Evolutionary conservation across 345 rosid species (phyloP), one percentile per base, ranked within the genome.

Genomic region (Eucalyptus pumila): DNA sequence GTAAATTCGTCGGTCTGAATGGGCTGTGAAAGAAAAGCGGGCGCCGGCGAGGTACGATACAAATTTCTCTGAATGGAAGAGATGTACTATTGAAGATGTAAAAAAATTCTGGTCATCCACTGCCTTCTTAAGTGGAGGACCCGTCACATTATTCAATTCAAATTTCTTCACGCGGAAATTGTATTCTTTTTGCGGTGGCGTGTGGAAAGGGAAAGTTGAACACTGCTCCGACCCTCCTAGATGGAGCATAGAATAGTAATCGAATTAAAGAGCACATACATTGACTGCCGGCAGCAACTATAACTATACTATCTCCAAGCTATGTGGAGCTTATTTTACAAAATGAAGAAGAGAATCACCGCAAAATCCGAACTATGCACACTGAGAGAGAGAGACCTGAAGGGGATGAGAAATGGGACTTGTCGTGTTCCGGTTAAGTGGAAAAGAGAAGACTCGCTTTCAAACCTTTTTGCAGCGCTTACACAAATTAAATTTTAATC

Each of bases 331-430:
- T n/a, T 7, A 65, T n/a, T 65, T 65, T 65, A 65, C 34, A 26
- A n/a, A 37, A 27, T 10, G 48, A 51, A 88, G 44, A 87, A 80
- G 32, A 80, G 6, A 85, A 40, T 86, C 72, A 95, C 96, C 67
- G 32, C 67, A 27, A 30, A 27, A 62, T 62, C 69, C 8, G 4
- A 89, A 11, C 37, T 14, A 80, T 40, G 9, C 30, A 49, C 44
- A 51, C 30, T 52, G 47, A 42, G 65, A 12, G 56, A 44, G 49
- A 48, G 50, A 48, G 50, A 48, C 50, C 50, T 48, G 17, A 34
- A 94, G 90, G 94, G 90, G 93, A 87, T 87, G 91, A 93, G 95
- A 93, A 81, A 93, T 90, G 11, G 91, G 80, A 30, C 37, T 30
- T 30, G 6, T 14, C 72, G 19, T n/a, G 34, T 65, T 65, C 9